Evolutionary conservation across 148 eudicot genomes (phyloP).

Genomic region (Polygonum aviculare): DNA sequence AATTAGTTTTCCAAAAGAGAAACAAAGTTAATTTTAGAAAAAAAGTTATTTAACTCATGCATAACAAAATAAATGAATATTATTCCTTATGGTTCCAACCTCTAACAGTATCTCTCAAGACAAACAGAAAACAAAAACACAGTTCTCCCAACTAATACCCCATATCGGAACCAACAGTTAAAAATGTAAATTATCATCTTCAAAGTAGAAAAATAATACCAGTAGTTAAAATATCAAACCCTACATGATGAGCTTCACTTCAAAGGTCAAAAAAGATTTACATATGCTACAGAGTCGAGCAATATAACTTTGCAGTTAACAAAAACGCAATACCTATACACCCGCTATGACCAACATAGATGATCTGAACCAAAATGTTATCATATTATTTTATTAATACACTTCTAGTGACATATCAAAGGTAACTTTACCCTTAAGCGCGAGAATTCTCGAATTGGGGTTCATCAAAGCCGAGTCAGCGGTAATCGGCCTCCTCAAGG

Average conservation of each 20-base stretch:
- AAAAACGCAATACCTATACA: neutral
- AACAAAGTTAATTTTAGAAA: neutral
- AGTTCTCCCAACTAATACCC: neutral
- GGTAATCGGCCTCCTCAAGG: conserved; percentile 87
- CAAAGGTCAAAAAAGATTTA: neutral
- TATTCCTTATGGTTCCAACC: neutral
- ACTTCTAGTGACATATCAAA: neutral
- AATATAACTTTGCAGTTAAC: neutral
- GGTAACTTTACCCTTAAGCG: conserved; percentile 65
- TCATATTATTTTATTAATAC: neutral
- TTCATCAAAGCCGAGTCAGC: conserved; percentile 98
- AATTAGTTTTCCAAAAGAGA: neutral
- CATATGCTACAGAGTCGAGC: neutral
- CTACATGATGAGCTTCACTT: neutral
- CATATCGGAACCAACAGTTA: neutral
- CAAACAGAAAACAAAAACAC: neutral
- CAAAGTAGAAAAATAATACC: neutral
- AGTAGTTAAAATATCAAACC: neutral
- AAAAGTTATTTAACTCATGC: neutral
- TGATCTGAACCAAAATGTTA: neutral
- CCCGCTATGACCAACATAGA: neutral
- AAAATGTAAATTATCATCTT: neutral
- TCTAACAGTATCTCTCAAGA: neutral
- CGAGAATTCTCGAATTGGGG: conserved; percentile 74
- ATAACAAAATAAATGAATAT: neutral